These are phyloP conservation scores for Fusarium cyanostomum DNA, from an alignment of 2,329 filamentous ascomycete species.

Conservation along the genomic window DNA sequence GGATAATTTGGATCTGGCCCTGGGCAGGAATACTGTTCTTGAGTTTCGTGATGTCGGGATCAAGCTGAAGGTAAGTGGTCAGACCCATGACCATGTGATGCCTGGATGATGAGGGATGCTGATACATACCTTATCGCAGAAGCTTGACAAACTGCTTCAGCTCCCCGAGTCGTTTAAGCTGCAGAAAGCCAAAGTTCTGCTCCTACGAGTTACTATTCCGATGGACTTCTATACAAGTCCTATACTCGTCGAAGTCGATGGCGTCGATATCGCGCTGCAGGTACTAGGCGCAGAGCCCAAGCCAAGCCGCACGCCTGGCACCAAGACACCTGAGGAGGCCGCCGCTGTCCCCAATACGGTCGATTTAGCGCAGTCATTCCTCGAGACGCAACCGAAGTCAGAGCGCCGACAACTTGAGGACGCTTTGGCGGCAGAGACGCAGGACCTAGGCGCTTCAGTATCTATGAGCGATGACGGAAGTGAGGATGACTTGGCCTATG, in stretches of 20 bases:
- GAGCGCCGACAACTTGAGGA: constrained; percentile 76
- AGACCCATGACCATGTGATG: constrained; percentile 10
- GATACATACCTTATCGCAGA: constrained; percentile 60
- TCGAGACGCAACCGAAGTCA: constrained; percentile 73
- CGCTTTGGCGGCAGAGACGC: constrained; percentile 70
- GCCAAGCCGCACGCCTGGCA: constrained; percentile 52
- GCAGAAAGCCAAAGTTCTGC: constrained; percentile 76
- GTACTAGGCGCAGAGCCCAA: constrained; percentile 53
- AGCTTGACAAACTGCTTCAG: constrained; percentile 77
- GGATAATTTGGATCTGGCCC: constrained; percentile 83
- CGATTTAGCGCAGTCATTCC: constrained; percentile 80
- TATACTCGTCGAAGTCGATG: constrained; percentile 83
- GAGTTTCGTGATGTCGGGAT: constrained; percentile 89
- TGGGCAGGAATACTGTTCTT: constrained; percentile 83
- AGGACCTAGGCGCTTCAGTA: constrained; percentile 69
- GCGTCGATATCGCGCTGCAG: constrained; percentile 75
- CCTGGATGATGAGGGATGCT: constrained; percentile 28
- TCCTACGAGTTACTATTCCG: constrained; percentile 83
- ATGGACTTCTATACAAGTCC: constrained; percentile 88
- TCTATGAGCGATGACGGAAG: constrained; percentile 68
- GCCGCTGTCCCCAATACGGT: constrained; percentile 71
- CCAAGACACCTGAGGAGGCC: constrained; percentile 40
- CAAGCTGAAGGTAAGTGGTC: constrained; percentile 70
- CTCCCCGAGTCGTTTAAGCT: constrained; percentile 78
- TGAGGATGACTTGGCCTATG: constrained; percentile 68